phyloP scores from a whole-genome alignment of 1,139 yeast genomes.

The Cylindricascospora bacillispora region DNA sequence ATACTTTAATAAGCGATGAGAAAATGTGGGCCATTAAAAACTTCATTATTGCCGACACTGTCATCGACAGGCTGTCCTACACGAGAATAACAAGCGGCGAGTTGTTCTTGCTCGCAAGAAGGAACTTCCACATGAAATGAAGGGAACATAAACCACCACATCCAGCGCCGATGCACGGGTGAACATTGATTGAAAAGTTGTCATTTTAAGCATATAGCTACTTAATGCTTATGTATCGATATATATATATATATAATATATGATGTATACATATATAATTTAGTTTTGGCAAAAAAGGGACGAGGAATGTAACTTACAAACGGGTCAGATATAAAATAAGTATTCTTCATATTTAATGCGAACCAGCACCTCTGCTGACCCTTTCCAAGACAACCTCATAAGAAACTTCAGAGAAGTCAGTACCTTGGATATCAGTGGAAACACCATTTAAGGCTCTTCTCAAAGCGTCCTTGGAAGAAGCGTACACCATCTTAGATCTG shows the following conservation, averaged over 20 bases:
- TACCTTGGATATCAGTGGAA: constrained; percentile 90
- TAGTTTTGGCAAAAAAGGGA: too few relatives aligned
- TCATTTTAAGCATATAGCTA: too few relatives aligned
- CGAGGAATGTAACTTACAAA: too few relatives aligned
- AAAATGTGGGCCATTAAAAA: constrained; percentile 52
- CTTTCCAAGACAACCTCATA: constrained; percentile 84
- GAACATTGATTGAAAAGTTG: too few relatives aligned
- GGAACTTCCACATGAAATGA: neutral
- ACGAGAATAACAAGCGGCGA: constrained; percentile 49
- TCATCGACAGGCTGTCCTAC: constrained; percentile 47
- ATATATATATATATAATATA: too few relatives aligned
- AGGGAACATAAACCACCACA: too few relatives aligned
- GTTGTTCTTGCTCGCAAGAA: constrained; percentile 38
- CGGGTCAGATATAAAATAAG: too few relatives aligned
- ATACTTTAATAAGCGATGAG: too few relatives aligned
- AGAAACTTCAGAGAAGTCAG: constrained; percentile 93
- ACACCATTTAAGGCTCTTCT: constrained; percentile 96
- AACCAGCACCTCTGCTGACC: constrained; percentile 73
- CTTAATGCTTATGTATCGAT: too few relatives aligned
- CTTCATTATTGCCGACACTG: constrained; percentile 46
- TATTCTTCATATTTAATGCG: constrained; percentile 36
- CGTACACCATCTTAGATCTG: constrained; percentile 93
- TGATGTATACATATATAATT: too few relatives aligned
- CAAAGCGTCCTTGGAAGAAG: constrained; percentile 92
- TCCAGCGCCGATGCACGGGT: too few relatives aligned